A percentile compares a stretch with the other conserved stretches of the same genome.
Conservation (phyloP, 805 yeast genomes). For the Spathaspora passalidarum region DNA sequence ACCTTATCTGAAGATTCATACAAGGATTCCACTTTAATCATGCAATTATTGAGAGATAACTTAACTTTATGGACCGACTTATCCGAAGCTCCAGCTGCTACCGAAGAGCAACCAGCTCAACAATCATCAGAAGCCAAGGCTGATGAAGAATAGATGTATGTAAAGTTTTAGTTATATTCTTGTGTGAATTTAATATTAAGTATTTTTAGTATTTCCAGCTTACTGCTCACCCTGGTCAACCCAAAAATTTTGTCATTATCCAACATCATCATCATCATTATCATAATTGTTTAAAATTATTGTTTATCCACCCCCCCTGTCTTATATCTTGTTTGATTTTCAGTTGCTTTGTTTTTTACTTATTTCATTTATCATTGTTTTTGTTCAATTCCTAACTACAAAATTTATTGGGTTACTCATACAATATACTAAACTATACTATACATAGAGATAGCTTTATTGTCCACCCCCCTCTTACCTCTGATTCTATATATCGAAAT, state of each 20-base stretch:
- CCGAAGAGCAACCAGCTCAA: conserved; percentile 21
- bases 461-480: neutral
- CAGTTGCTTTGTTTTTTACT: neutral
- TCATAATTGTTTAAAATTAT: neutral
- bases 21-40: conserved; percentile 96
- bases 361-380: neutral
- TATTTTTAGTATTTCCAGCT: neutral
- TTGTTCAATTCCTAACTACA: neutral
- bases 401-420: conserved; percentile 1
- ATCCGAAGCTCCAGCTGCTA: conserved; percentile 65
- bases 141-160: conserved; percentile 15
- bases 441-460: neutral
- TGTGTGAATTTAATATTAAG: conserved; percentile 9
- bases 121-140: conserved; percentile 17
- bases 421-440: neutral
- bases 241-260: neutral
- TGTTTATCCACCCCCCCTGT: neutral
- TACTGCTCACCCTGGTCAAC: neutral
- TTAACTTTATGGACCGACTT: conserved; percentile 97
- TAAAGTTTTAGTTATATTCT: conserved; percentile 10
- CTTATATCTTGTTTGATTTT: conserved; percentile 1
- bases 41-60: conserved; percentile 98
- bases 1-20: conserved; percentile 96
- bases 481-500: neutral
- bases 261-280: neutral